phyloP scores from a whole-genome alignment of 139 green algal species.

The Haematococcus lacustris region DNA sequence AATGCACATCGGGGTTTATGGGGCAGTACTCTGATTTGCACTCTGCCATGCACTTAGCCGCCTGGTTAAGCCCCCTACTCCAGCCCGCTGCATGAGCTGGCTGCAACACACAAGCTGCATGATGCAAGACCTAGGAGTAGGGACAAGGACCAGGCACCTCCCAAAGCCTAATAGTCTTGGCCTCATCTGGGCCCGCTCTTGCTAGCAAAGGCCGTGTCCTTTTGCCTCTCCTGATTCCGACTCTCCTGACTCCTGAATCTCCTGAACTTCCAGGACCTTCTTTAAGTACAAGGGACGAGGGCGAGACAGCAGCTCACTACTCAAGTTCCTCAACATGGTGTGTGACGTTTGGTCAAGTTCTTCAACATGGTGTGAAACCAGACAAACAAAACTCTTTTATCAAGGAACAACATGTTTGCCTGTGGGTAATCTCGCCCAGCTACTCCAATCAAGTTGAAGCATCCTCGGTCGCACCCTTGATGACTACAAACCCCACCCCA shows the following conservation, averaged over 20 bases:
- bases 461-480: too few species aligned
- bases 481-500: neutral
- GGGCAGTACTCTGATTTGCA: too few species aligned
- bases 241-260: neutral
- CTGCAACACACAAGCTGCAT: neutral
- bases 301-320: slow-evolving; percentile 19
- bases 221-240: neutral
- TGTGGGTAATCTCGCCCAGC: neutral
- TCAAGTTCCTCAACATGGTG: slow-evolving; percentile 38
- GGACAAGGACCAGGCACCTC: neutral
- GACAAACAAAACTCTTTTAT: slow-evolving; percentile 4
- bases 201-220: neutral
- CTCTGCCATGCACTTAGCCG: too few species aligned
- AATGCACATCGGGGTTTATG: too few species aligned
- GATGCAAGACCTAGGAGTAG: neutral
- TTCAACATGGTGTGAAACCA: too few species aligned
- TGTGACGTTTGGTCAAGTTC: too few species aligned
- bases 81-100: neutral
- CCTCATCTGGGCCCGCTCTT: neutral
- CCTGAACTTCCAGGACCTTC: slow-evolving; percentile 13
- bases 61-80: neutral
- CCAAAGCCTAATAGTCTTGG: neutral
- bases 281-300: slow-evolving; percentile 30
- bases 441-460: too few species aligned
- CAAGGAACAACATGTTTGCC: neutral